Evolutionary conservation across 176 grass and related monocot species (phyloP), one percentile per base, ranked within the genome.

Genomic region (Musa itinerans): DNA sequence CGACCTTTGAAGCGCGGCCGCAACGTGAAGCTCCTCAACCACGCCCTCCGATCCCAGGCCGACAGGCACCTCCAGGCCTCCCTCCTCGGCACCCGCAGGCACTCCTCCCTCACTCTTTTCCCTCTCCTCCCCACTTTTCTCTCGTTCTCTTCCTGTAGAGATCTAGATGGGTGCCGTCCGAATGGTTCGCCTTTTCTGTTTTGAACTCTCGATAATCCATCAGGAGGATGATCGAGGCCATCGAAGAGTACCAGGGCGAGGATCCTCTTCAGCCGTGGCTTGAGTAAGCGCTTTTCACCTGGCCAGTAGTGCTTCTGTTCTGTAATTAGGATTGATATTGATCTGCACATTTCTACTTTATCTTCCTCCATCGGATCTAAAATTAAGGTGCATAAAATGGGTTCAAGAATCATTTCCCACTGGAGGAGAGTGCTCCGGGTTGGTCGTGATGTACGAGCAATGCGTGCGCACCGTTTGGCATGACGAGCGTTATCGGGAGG

Each of bases 391-490:
- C 78, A 99, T 99, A 74, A 99, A 89, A 76, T 99, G 91, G 95
- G 91, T 94, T 53, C 91, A 99, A 89, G 95, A 99, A 62, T 91
- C 91, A 22, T 99, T 99, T 54, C 95, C 95, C 19, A 83, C 71
- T 1, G 95, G 95, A 0, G 95, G 95, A 10, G 95, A 99, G 62
- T 89, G 78, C 78, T 94, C 95, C 1, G 95, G 91, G 53, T 61
- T 99, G n/a, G 29, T 99, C 66, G 91, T 94, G 65, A 87, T 99
- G 65, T 99, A 99, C 25, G 95, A 99, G 86, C 95, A 94, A 81
- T 99, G 95, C 24, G 86, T 99, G 21, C 88, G 95, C 16, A 59
- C 82, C 26, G 94, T 99, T 73, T 99, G 95, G 91, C 91, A 94
- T 20, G 86, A 94, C 10, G 63, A 83, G 64, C 84, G 84, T 58